Percentiles rank a stretch among this genome's conserved stretches.
Evolutionary conservation across 2,329 filamentous ascomycete species (phyloP).

Genomic region (Penicillium sp.): DNA sequence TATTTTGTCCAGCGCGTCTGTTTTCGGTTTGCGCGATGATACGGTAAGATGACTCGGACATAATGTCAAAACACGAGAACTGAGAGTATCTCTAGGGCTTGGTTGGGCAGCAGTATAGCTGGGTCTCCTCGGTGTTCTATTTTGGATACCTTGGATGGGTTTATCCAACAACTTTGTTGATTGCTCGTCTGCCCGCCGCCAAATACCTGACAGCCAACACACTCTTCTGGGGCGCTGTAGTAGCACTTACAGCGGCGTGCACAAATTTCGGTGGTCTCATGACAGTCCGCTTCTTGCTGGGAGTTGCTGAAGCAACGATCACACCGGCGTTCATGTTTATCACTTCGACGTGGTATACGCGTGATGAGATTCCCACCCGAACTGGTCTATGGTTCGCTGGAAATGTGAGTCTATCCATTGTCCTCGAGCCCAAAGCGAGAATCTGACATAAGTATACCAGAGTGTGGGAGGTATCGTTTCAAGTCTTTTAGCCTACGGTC

Average conservation of each 20-base stretch:
- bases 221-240: conserved; percentile 52
- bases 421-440: not conserved
- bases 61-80: not conserved
- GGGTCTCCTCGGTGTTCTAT: conserved; percentile 33
- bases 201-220: conserved; percentile 42
- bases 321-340: conserved; percentile 59
- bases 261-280: conserved; percentile 53
- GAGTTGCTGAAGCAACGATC: conserved; percentile 57
- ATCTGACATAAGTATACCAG: conserved; percentile 6
- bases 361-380: conserved; percentile 57
- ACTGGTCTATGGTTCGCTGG: conserved; percentile 58
- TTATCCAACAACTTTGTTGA: conserved; percentile 28
- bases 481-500: conserved; percentile 50
- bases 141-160: conserved; percentile 33
- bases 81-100: conserved; percentile 10
- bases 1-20: conserved; percentile 57
- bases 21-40: conserved; percentile 58
- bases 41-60: conserved; percentile 17
- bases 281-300: conserved; percentile 55
- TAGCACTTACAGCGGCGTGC: conserved; percentile 51
- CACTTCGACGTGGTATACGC: conserved; percentile 59
- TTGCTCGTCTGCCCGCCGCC: conserved; percentile 26
- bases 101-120: conserved; percentile 28
- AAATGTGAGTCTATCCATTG: conserved; percentile 12
- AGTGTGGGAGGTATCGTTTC: conserved; percentile 21